A percentile compares a stretch with the other conserved stretches of the same genome.
phyloP scores from a whole-genome alignment of 1,284 basidiomycete species.

The Malassezia sp. region DNA sequence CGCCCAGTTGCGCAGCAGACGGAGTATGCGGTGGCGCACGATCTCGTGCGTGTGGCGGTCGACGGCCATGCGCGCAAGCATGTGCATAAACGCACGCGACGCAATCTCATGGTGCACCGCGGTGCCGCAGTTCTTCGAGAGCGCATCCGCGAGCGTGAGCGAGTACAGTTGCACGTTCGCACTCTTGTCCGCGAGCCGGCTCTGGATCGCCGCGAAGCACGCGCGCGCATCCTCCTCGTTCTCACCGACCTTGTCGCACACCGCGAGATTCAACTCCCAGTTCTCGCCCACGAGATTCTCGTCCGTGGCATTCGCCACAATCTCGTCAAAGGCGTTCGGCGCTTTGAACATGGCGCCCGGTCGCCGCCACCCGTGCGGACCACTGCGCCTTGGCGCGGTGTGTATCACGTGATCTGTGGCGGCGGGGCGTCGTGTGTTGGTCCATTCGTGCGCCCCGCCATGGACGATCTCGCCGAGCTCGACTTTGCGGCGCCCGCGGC shows the following conservation, averaged over 20 bases:
- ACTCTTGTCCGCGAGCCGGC: conserved; percentile 81
- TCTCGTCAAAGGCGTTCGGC: conserved; percentile 77
- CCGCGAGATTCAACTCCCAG: conserved; percentile 84
- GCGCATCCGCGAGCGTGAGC: conserved; percentile 51
- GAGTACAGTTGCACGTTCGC: conserved; percentile 94
- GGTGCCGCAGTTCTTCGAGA: conserved; percentile 75
- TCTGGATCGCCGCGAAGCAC: conserved; percentile 72
- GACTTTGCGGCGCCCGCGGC: conserved; percentile 24
- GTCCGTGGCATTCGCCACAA: conserved; percentile 85
- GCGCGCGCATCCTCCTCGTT: conserved; percentile 71
- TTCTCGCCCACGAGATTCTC: conserved; percentile 87
- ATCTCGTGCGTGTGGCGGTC: conserved; percentile 87
- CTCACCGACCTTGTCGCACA: conserved; percentile 91
- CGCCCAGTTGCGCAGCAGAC: conserved; percentile 71
- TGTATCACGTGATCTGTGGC: background rate
- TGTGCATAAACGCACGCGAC: conserved; percentile 76
- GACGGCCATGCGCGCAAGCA: conserved; percentile 68
- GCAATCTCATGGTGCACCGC: conserved; percentile 76
- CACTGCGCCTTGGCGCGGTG: background rate
- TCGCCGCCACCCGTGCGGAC: background rate
- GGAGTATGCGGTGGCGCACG: conserved; percentile 65
- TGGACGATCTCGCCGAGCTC: conserved; percentile 44
- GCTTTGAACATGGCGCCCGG: conserved; percentile 37
- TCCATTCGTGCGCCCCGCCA: conserved; percentile 15
- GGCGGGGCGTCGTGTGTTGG: background rate